Conservation (phyloP, 192 early-diverging fungal species). For the Umbelopsis vinacea region DNA sequence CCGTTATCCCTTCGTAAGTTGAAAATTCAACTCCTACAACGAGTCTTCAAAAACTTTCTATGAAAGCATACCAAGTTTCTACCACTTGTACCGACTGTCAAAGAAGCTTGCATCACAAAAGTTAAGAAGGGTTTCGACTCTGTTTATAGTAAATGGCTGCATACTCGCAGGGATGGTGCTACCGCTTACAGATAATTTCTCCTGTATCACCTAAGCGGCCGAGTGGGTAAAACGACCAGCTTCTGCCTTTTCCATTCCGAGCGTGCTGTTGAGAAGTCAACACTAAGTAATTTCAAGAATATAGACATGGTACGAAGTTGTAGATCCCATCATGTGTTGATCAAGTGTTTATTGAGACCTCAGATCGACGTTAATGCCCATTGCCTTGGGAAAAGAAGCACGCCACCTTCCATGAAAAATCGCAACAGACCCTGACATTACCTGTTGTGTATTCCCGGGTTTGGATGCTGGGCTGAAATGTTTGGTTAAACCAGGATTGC, state of each 20-base stretch:
- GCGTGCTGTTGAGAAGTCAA: background rate
- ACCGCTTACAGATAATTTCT: constrained; percentile 1
- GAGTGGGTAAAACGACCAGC: background rate
- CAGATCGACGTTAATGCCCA: too few species aligned
- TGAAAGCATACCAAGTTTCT: background rate
- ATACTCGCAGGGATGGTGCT: background rate
- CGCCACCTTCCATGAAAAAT: background rate
- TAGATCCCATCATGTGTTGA: background rate
- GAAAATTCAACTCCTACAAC: background rate
- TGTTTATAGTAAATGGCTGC: background rate
- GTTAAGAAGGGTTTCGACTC: background rate
- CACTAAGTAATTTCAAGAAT: background rate
- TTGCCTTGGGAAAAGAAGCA: background rate
- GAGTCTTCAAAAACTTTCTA: background rate
- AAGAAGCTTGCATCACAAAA: background rate
- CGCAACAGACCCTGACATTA: background rate
- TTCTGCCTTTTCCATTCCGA: background rate
- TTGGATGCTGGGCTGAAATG: background rate
- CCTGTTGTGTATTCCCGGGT: background rate
- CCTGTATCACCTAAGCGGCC: constrained; percentile 2
- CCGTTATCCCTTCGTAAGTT: background rate
- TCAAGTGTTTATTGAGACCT: background rate
- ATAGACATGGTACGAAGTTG: background rate
- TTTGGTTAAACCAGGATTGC: background rate
- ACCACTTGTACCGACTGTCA: background rate